Base-by-base conservation (phyloP, 2,329 filamentous ascomycete species). In the Phyllosticta citribraziliensis region DNA sequence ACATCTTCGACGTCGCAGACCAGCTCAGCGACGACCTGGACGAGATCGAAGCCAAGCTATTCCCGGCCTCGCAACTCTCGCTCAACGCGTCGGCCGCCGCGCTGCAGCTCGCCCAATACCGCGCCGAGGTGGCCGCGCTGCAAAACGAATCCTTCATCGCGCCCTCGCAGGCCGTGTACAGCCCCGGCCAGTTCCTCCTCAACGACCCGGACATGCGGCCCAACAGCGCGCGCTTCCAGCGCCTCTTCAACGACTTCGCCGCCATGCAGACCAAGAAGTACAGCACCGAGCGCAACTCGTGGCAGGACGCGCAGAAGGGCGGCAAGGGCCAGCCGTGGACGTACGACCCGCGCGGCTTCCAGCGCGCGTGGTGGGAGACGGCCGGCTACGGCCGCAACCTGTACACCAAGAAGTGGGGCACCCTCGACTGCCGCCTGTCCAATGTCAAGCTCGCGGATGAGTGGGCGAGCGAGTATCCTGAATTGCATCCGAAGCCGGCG, bases 341-440 rank as follows among this genome's bases (percentile, higher is more conserved):
- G 17, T 60, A 64, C 52, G 62, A 64, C 19, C 55, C 64, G 5
- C 51, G 58, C 14, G 64, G 55, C 33, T 64, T 64, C 30, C 62
- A 65, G 58, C 20, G 33, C 19, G 55, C 56, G 25, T 65, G 62
- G 62, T 64, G 62, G 62, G 57, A 58, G 27, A 60, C 50, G 56
- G 62, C 62, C 5, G 62, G 57, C 33, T 62, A 58, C 33, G 64
- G 64, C 9, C 56, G 64, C 14, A 52, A 57, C 19, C 22, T 64
- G 54, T 65, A 65, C 52, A 59, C 61, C 14, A 62, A 63, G 57
- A 65, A 65, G 30, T 65, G 64, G 64, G 62, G 62, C 17, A 64
- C 64, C 10, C 17, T 62, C 24, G 58, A 64, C 17, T 65, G 64
- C 19, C 52, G 55, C n/a, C 2, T 59, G 22, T 10, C 10, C 4